These are phyloP conservation scores for Byssothecium circinans DNA, from an alignment of 2,329 filamentous ascomycete genomes.

Conservation along the genomic window DNA sequence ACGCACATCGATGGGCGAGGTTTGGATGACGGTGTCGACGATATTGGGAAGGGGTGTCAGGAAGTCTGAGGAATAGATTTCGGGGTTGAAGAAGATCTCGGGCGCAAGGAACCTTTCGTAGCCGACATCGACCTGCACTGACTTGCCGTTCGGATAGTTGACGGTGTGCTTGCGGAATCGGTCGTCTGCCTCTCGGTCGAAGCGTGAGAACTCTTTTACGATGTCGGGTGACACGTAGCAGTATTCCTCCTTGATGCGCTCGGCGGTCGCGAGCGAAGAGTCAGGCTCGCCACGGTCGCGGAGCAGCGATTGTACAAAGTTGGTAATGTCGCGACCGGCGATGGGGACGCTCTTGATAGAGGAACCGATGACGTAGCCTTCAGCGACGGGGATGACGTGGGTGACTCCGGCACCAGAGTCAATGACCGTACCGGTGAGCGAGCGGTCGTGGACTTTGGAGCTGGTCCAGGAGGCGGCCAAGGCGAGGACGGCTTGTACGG, in stretches of 20 bases:
- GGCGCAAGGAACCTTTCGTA: slow-evolving; percentile 98
- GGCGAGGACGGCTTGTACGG: slow-evolving; percentile 94
- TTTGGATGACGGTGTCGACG: slow-evolving; percentile 95
- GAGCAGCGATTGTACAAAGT: slow-evolving; percentile 95
- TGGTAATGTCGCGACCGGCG: slow-evolving; percentile 95
- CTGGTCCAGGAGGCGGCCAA: slow-evolving; percentile 98
- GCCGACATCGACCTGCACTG: slow-evolving; percentile 85
- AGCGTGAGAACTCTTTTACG: slow-evolving; percentile 95
- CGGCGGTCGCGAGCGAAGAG: slow-evolving; percentile 94
- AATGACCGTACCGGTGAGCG: slow-evolving; percentile 94
- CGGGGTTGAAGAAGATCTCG: slow-evolving; percentile 99
- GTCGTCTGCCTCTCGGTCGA: slow-evolving; percentile 82
- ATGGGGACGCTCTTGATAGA: slow-evolving; percentile 99
- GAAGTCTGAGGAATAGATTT: slow-evolving; percentile 99
- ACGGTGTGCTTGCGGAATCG: slow-evolving; percentile 90
- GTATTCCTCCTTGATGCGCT: slow-evolving; percentile 98
- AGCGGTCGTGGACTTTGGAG: slow-evolving; percentile 94
- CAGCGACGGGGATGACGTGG: slow-evolving; percentile 96
- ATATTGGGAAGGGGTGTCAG: slow-evolving; percentile 91
- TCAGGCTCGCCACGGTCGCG: slow-evolving; percentile 96
- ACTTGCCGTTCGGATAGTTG: slow-evolving; percentile 79
- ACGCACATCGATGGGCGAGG: slow-evolving; percentile 94
- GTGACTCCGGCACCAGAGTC: slow-evolving; percentile 99
- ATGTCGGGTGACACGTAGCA: slow-evolving; percentile 99
- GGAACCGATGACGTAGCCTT: slow-evolving; percentile 98